Evolutionary conservation across 2,329 filamentous ascomycete species (phyloP), one percentile per base, ranked within the genome.

Genomic region (Hirsutella minnesotensis): DNA sequence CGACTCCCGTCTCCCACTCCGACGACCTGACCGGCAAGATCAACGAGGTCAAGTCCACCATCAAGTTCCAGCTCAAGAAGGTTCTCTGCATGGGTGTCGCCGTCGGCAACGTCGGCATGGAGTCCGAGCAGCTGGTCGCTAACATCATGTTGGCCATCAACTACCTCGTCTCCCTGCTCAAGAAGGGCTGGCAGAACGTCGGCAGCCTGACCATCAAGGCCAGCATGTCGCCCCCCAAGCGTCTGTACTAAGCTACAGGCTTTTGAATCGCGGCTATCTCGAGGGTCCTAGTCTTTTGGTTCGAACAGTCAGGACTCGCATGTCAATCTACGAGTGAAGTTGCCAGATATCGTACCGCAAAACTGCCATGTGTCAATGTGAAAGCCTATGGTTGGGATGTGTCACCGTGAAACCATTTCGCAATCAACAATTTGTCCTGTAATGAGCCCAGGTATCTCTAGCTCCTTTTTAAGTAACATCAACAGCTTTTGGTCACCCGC

Each of bases 51-150:
- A 96, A 95, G 85, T 95, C 87, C 61, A 98, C 92, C 72, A 96
- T 98, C 84, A 98, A 98, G 84, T 98, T 98, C 85, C 89, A 98
- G 81, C 80, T 98, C 65, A 98, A 98, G 87, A 98, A 98, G 86
- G 92, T 98, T 69, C 81, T 98, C 60, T 98, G 92, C 81, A 89
- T 98, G 81, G 92, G 90, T 84, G 90, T 96, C 67, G 92, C 92
- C 60, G 86, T 98, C 64, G 92, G 92, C 67, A 95, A 98, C 73
- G 92, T 98, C 61, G 88, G 83, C 62, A 98, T 98, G 92, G 84
- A 79, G 54, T 75, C 87, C 75, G 92, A 98, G 65, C 86, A 95
- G 78, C 76, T 98, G 57, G 83, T 98, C 58, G 85, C 79, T 66
- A 98, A 98, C 84, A 89, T 96, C 74, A 98, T 98, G 92, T 75